phyloP scores from a whole-genome alignment of 129 eudicot genomes.

The Logfia minima region DNA sequence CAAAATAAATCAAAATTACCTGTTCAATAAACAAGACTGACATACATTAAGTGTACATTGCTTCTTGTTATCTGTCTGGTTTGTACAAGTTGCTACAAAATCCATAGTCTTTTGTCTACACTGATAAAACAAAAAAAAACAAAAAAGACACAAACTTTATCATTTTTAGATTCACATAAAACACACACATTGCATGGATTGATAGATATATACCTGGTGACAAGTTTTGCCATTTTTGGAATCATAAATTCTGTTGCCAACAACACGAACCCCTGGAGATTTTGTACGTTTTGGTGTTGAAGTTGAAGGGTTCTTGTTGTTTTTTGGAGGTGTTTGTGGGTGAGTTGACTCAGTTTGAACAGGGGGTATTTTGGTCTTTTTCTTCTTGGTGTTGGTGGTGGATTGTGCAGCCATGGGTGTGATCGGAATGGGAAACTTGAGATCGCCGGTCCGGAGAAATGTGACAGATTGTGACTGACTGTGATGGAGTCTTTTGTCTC shows the following conservation, averaged over 20 bases:
- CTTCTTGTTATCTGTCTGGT: conserved; percentile 26
- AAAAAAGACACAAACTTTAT: neutral
- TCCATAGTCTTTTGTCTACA: conserved; percentile 68
- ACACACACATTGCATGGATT: conserved; percentile 32
- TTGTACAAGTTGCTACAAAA: conserved; percentile 46
- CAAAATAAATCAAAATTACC: conserved; percentile 31
- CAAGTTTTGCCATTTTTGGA: conserved; percentile 56
- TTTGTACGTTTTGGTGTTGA: conserved; percentile 32
- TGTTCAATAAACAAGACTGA: conserved; percentile 46
- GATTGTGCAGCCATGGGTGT: neutral
- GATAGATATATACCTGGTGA: conserved; percentile 44
- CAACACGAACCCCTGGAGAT: conserved; percentile 47
- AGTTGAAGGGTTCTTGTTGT: neutral
- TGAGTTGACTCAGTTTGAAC: conserved; percentile 1
- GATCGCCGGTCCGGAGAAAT: conserved; percentile 2
- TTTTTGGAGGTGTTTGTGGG: neutral
- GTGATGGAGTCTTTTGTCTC: neutral
- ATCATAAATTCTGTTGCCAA: conserved; percentile 52
- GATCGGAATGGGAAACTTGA: neutral
- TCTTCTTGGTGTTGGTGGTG: neutral
- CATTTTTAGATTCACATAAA: conserved; percentile 1
- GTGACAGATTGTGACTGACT: neutral
- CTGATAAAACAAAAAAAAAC: conserved; percentile 23
- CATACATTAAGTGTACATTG: conserved; percentile 52
- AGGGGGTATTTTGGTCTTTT: neutral